Base-by-base conservation (phyloP, 129 eudicot genomes). In the Heracleum sosnowskyi region DNA sequence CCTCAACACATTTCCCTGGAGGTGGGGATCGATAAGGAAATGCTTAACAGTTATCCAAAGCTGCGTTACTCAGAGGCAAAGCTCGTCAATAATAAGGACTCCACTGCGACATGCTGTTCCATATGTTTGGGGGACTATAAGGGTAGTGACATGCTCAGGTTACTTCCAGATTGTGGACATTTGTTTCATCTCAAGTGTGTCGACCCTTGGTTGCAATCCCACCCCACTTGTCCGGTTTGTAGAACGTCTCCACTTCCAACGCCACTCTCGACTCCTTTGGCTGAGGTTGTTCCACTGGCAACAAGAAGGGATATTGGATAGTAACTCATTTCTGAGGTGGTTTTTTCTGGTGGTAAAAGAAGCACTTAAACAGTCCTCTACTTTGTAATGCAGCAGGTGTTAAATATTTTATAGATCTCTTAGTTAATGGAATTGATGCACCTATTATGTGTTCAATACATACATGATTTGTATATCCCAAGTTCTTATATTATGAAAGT, bases 41-140 rank as follows among this genome's bases (percentile, higher is more conserved):
- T 97, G 6, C 75, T 93, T 13, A 62, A 57, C 44, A 90, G 84
- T 33, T 94, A 88, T 77, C 98, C 98, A 24, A 91, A 93, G 63
- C 26, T 87, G 79, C 83, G 85, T 0, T 93, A 89, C 75, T 89
- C 92, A 37, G 91, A 93, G 82, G 92, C 87, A 0, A 89, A 85
- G 85, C 74, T 34, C 3, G 60, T 66, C 33, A 81, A 83, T 3
- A 83, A 86, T 63, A 84, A 82, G 78, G 89, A 86, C 73, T 86
- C 98, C 20, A 88, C 90, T 0, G 85, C 81, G 16, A 79, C 89
- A 15, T 93, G 98, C 77, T 93, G 98, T 71, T 93, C 98, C 18
- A 91, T 93, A 47, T 93, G 98, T 79, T 84, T 93, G 78, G 97
- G 79, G 4, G 97, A 91, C 74, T 93, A 89, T 28, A 93, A 88